phyloP scores from a whole-genome alignment of 2,329 filamentous ascomycete species.

The Arthrinium phaeospermum region DNA sequence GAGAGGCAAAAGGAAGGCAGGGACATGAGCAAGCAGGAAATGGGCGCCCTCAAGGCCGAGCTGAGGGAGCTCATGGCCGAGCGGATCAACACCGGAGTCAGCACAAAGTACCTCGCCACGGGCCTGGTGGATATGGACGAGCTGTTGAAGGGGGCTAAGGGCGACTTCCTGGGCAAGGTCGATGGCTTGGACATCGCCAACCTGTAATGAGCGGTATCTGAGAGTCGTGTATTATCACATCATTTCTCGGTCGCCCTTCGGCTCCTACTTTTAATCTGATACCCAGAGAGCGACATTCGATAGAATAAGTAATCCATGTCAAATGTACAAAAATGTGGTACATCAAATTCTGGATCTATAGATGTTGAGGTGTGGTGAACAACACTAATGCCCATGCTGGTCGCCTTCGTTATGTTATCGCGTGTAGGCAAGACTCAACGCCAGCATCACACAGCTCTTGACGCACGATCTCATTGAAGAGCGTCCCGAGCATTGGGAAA shows the following conservation, averaged over 20 bases:
- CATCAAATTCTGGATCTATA: not conserved
- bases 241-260: not conserved
- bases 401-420: not conserved
- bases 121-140: slow-evolving; percentile 83
- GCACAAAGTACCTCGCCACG: slow-evolving; percentile 76
- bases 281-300: not conserved
- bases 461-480: not conserved
- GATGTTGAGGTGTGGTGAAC: no score
- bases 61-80: slow-evolving; percentile 72
- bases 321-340: not conserved
- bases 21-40: slow-evolving; percentile 73
- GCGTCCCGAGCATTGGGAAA: not conserved
- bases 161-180: slow-evolving; percentile 68
- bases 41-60: slow-evolving; percentile 73
- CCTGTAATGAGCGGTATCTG: not conserved
- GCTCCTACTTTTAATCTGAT: not conserved
- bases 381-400: no score
- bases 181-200: slow-evolving; percentile 46
- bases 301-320: not conserved
- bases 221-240: not conserved
- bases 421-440: not conserved
- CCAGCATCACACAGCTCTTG: not conserved
- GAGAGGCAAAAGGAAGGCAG: slow-evolving; percentile 75
- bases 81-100: slow-evolving; percentile 86
- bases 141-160: slow-evolving; percentile 67